phyloP scores from a whole-genome alignment of 2,329 filamentous ascomycete species.

The Scedosporium boydii region DNA sequence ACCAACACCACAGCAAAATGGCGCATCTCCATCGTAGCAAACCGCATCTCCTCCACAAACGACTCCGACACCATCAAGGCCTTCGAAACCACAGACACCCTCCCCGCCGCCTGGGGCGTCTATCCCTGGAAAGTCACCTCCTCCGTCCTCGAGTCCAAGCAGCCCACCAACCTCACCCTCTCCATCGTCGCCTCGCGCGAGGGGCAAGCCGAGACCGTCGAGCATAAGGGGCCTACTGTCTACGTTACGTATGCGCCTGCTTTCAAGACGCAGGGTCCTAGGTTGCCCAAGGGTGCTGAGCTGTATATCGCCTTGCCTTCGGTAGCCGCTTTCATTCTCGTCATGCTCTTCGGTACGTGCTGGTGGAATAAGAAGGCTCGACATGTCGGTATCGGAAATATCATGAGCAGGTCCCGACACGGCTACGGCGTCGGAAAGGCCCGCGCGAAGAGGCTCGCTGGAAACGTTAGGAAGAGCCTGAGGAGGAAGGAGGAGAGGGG shows the following conservation, averaged over 20 bases:
- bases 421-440: conserved; percentile 34
- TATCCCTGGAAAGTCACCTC: conserved; percentile 32
- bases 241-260: conserved; percentile 27
- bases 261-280: conserved; percentile 19
- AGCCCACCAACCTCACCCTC: conserved; percentile 38
- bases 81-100: conserved; percentile 23
- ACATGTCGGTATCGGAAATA: conserved; percentile 38
- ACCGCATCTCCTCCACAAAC: conserved; percentile 32
- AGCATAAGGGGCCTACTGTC: conserved; percentile 30
- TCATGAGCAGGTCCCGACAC: conserved; percentile 36
- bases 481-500: conserved; percentile 5
- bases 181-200: conserved; percentile 29
- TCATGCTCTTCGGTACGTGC: conserved; percentile 44
- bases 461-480: conserved; percentile 9
- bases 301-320: conserved; percentile 44
- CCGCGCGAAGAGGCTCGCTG: conserved; percentile 23
- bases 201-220: conserved; percentile 16
- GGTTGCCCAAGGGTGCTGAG: conserved; percentile 26
- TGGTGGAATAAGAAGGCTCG: conserved; percentile 46
- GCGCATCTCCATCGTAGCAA: conserved; percentile 18
- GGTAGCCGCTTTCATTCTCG: conserved; percentile 34
- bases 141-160: conserved; percentile 25
- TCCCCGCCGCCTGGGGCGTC: conserved; percentile 35
- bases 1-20: conserved; percentile 19
- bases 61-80: conserved; percentile 24